Evolutionary conservation across 2,329 filamentous ascomycete genomes (phyloP).

Genomic region (Microcyclospora tardicrescens): DNA sequence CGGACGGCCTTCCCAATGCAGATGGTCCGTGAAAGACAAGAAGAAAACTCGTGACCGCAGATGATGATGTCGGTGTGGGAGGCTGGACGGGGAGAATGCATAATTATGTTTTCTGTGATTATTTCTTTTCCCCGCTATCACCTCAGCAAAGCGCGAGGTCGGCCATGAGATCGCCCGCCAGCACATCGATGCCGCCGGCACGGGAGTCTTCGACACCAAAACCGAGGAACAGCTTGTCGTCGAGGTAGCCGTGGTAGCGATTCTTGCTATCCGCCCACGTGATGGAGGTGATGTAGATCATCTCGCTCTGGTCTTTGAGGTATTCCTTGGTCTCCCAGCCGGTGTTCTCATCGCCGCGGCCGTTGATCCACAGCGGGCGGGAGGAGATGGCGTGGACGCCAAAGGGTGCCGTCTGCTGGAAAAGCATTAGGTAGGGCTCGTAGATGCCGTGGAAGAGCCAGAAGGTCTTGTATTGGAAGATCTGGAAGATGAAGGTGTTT

Average conservation of each 20-base stretch:
- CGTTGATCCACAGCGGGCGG: constrained; percentile 44
- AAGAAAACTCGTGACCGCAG: no score
- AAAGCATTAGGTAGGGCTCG: constrained; percentile 44
- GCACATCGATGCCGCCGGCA: no score
- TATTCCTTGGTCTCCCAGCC: constrained; percentile 1
- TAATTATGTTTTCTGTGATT: no score
- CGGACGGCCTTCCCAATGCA: no score
- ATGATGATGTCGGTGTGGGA: no score
- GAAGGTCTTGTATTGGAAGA: constrained; percentile 44
- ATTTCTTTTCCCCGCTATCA: no score
- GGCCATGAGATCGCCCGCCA: no score
- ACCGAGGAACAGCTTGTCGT: constrained; percentile 40
- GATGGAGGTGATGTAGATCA: constrained; percentile 44
- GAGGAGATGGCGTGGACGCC: constrained; percentile 37
- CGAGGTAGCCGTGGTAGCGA: constrained; percentile 41
- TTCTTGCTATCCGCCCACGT: constrained; percentile 37
- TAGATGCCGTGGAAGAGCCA: constrained; percentile 39
- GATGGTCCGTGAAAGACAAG: no score
- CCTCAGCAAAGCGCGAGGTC: no score
- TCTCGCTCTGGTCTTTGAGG: constrained; percentile 28
- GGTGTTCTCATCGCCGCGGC: constrained; percentile 21
- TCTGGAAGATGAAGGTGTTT: constrained; percentile 43
- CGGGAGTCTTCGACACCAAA: constrained; percentile 39
- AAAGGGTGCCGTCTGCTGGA: constrained; percentile 37
- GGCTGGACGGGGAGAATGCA: no score